Percentiles rank a stretch among this genome's conserved stretches.
Conservation (phyloP, 176 grass and related monocot genomes). For the Aegilops longissima region DNA sequence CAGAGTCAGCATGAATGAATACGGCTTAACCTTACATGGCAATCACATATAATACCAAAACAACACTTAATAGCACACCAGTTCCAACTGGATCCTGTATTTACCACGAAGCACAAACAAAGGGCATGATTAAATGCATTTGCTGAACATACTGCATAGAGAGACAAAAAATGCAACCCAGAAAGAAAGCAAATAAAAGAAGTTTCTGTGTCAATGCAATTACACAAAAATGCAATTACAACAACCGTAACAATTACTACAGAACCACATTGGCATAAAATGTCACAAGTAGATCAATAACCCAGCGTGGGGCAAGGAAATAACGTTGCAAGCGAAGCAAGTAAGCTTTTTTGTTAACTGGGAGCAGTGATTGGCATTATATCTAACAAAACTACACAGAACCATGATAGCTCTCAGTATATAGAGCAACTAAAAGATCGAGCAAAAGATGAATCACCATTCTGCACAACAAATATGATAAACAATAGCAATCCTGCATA, state of each 20-base stretch:
- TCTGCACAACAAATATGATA: background rate
- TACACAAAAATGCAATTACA: background rate
- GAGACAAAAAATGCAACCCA: slow-evolving; percentile 1
- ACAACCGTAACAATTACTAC: background rate
- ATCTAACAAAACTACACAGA: background rate
- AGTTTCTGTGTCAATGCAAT: background rate
- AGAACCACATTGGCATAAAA: slow-evolving; percentile 12
- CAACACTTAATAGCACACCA: background rate
- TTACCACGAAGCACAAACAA: slow-evolving; percentile 2
- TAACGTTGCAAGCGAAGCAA: background rate
- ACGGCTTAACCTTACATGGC: background rate
- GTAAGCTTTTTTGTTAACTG: background rate
- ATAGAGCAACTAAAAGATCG: background rate
- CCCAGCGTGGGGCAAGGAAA: background rate
- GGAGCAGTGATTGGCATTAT: background rate
- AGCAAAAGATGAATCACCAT: background rate
- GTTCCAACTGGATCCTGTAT: slow-evolving; percentile 9
- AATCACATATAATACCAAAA: slow-evolving; percentile 22
- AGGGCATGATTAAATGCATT: slow-evolving; percentile 17
- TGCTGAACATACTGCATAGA: slow-evolving; percentile 14
- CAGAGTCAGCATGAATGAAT: slow-evolving; percentile 22
- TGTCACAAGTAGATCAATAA: background rate
- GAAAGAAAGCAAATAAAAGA: background rate
- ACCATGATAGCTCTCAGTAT: background rate
- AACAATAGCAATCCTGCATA: background rate